Evolutionary conservation across 768 basidiomycete species (phyloP).

Genomic region (Royoungia palumana): DNA sequence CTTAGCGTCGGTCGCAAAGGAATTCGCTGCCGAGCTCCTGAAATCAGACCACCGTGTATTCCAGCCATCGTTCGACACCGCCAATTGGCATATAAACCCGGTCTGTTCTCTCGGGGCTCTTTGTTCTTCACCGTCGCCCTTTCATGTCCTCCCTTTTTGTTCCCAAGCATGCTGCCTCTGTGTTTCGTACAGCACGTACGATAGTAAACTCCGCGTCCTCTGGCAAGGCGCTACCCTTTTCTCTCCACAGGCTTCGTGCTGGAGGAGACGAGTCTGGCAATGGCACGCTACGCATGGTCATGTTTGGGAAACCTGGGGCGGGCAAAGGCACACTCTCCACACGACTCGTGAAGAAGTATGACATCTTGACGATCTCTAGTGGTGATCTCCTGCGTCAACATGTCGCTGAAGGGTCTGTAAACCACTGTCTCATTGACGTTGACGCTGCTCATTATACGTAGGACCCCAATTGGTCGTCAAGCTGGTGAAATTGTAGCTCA

Average conservation of each 20-base stretch:
- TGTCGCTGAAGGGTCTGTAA: constrained; percentile 52
- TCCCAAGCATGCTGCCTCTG: constrained; percentile 11
- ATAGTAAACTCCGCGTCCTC: constrained; percentile 31
- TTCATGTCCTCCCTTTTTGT: constrained; percentile 20
- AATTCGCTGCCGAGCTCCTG: background rate
- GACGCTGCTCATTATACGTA: constrained; percentile 19
- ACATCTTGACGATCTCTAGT: constrained; percentile 72
- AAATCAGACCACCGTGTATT: constrained; percentile 6
- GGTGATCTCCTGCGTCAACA: constrained; percentile 86
- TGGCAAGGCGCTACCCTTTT: constrained; percentile 49
- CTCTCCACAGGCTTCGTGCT: constrained; percentile 42
- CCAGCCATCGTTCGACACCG: constrained; percentile 15
- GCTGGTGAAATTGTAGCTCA: constrained; percentile 78
- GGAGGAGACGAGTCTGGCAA: constrained; percentile 23
- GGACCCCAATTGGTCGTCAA: constrained; percentile 66
- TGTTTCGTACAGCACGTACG: constrained; percentile 17
- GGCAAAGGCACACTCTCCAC: constrained; percentile 83
- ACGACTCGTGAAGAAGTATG: constrained; percentile 75
- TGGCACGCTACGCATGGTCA: constrained; percentile 44
- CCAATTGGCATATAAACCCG: constrained; percentile 18
- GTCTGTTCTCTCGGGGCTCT: background rate
- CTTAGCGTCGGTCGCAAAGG: background rate
- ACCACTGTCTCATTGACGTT: background rate
- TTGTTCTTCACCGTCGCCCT: background rate
- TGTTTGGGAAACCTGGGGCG: constrained; percentile 64